phyloP scores from a whole-genome alignment of 75 land plant species.

The Azolla pinnata region DNA sequence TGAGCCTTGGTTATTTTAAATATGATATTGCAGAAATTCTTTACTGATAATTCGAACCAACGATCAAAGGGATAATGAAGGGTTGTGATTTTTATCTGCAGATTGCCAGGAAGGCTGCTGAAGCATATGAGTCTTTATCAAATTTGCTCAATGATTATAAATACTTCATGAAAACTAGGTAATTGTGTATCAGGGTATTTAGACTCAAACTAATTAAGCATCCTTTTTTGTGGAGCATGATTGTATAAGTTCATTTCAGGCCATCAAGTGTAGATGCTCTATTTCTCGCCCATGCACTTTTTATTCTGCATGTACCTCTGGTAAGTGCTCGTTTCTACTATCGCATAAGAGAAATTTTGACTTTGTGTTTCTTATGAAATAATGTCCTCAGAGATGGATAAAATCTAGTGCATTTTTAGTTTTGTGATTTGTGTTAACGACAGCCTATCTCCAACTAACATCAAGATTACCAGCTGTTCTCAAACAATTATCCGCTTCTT shows the following conservation, averaged over 20 bases:
- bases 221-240: background rate
- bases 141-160: conserved; percentile 16
- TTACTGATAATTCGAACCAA: background rate
- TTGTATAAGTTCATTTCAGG: conserved; percentile 8
- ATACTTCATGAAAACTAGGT: conserved; percentile 1
- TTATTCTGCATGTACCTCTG: conserved; percentile 17
- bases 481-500: too few species aligned
- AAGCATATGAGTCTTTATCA: conserved; percentile 24
- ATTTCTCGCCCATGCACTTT: conserved; percentile 19
- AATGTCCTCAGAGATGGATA: too few species aligned
- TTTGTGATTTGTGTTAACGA: too few species aligned
- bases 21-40: background rate
- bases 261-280: conserved; percentile 31
- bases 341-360: too few species aligned
- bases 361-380: too few species aligned
- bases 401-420: too few species aligned
- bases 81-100: background rate
- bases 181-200: background rate
- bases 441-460: too few species aligned
- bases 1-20: background rate
- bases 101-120: conserved; percentile 14
- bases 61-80: background rate
- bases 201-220: background rate
- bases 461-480: too few species aligned
- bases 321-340: too few species aligned